Evolutionary conservation across 495 filamentous ascomycete genomes (phyloP).

Genomic region (Tricharina praecox): DNA sequence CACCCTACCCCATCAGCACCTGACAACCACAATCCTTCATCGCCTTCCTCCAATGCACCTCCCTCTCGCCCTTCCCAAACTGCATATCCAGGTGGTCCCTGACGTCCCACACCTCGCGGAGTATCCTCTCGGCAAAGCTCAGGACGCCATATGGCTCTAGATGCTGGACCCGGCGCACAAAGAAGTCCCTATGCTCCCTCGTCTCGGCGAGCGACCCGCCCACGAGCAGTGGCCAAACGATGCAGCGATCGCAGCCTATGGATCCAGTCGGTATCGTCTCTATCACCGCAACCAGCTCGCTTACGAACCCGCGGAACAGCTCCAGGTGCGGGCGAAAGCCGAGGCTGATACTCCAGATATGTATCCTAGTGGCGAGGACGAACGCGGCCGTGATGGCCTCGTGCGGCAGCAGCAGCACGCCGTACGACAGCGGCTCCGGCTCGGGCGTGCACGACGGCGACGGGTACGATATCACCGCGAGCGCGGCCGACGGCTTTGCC

Average conservation of each 20-base stretch:
- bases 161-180: constrained; percentile 6
- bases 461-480: too few relatives aligned
- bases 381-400: constrained; percentile 16
- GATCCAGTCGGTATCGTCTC: constrained; percentile 9
- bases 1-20: constrained; percentile 10
- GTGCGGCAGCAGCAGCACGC: too few relatives aligned
- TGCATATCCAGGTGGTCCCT: constrained; percentile 11
- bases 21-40: constrained; percentile 14
- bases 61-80: constrained; percentile 11
- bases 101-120: constrained; percentile 16
- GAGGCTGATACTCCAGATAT: constrained; percentile 16
- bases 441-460: too few relatives aligned
- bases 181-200: constrained; percentile 15
- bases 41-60: constrained; percentile 19
- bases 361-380: constrained; percentile 17
- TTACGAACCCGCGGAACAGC: constrained; percentile 14
- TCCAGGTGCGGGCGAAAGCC: constrained; percentile 19
- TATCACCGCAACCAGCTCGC: constrained; percentile 12
- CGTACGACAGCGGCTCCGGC: too few relatives aligned
- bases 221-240: constrained; percentile 18
- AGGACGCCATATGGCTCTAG: constrained; percentile 4
- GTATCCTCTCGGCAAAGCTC: constrained; percentile 5
- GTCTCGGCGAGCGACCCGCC: constrained; percentile 17
- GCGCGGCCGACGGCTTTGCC: too few relatives aligned
- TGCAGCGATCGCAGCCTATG: constrained; percentile 3